phyloP scores from a whole-genome alignment of 2,329 filamentous ascomycete genomes.

The Trichoderma guizhouense region DNA sequence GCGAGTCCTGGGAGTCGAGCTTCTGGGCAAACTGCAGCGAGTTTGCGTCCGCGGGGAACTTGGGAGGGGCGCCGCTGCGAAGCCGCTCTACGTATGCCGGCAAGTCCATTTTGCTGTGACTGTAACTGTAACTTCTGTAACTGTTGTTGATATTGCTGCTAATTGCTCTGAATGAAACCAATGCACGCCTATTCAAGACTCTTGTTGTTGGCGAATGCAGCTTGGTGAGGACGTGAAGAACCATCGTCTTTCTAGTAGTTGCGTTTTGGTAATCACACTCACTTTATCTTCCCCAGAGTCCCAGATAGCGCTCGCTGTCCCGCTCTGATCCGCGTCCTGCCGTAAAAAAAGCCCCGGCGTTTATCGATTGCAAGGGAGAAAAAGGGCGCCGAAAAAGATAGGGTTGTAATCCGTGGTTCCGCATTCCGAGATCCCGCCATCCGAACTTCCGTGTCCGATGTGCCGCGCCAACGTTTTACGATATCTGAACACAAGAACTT shows the following conservation, averaged over 20 bases:
- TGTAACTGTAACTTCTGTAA: neutral
- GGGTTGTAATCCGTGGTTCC: neutral
- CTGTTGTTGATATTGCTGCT: neutral
- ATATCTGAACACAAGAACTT: neutral
- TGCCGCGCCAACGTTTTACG: neutral
- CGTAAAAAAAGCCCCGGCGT: neutral
- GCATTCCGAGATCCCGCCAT: constrained; percentile 17
- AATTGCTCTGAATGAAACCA: neutral
- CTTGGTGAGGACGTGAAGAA: neutral
- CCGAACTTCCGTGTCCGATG: constrained; percentile 30
- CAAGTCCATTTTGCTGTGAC: constrained; percentile 37
- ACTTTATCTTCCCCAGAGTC: constrained; percentile 16
- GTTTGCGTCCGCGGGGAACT: constrained; percentile 48
- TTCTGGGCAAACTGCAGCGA: constrained; percentile 46
- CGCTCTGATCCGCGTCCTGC: neutral
- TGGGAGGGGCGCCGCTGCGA: constrained; percentile 38
- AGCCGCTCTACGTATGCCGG: constrained; percentile 38
- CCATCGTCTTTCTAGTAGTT: neutral
- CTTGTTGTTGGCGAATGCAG: neutral
- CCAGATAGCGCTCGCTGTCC: neutral
- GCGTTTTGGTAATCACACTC: constrained; percentile 8
- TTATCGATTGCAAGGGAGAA: neutral
- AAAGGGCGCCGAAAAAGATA: neutral
- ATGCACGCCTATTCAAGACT: neutral
- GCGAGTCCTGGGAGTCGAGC: constrained; percentile 59